Percentiles rank a stretch among this genome's conserved stretches.
phyloP scores from a whole-genome alignment of 176 grass and related monocot genomes.

The Urochloa ruziziensis region DNA sequence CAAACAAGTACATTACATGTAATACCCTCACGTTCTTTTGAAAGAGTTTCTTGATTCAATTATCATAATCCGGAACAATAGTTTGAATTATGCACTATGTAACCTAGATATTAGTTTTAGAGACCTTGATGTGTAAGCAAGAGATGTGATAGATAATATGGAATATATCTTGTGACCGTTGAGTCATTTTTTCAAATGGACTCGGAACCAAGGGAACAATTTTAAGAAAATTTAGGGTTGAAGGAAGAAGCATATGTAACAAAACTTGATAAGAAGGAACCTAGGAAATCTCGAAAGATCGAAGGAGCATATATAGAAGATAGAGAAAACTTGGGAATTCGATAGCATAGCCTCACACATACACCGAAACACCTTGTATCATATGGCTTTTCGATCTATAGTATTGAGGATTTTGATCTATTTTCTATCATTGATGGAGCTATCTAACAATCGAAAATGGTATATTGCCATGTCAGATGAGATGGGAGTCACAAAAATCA shows the following conservation, averaged over 20 bases:
- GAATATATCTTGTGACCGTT: background rate
- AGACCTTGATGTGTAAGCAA: background rate
- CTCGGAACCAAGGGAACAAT: background rate
- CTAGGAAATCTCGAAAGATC: no score
- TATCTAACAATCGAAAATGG: background rate
- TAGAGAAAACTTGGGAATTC: no score
- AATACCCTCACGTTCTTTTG: background rate
- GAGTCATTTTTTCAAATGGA: background rate
- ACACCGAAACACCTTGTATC: background rate
- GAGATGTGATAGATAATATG: background rate
- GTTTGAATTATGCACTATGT: background rate
- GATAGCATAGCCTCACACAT: no score
- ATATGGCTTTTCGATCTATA: background rate
- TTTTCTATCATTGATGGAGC: no score
- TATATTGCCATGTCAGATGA: background rate
- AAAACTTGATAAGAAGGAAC: no score
- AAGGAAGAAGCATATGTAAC: background rate
- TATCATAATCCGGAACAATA: background rate
- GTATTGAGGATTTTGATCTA: background rate
- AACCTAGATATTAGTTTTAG: background rate
- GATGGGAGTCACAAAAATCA: background rate
- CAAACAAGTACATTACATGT: background rate
- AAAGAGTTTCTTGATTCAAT: background rate
- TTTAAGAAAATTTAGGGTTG: background rate
- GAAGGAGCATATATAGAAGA: background rate